These are phyloP conservation scores for Neoboletus subvelutipes DNA, from an alignment of 768 basidiomycete genomes.

Conservation along the genomic window DNA sequence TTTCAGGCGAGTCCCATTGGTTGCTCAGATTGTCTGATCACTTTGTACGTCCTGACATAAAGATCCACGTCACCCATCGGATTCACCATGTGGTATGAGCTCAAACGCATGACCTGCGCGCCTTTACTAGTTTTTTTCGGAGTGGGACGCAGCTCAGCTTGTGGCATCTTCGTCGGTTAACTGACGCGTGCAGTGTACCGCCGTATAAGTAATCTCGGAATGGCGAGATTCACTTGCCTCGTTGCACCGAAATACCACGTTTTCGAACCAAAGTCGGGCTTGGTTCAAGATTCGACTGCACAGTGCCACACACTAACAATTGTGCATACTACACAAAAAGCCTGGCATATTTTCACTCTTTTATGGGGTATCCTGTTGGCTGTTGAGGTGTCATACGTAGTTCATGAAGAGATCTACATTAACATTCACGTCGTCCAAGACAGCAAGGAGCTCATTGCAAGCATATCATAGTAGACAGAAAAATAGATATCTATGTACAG, in stretches of 20 bases:
- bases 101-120: too few relatives aligned
- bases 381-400: too few relatives aligned
- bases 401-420: background rate
- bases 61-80: too few relatives aligned
- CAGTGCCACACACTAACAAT: too few relatives aligned
- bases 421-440: background rate
- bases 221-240: background rate
- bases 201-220: background rate
- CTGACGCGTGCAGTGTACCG: background rate
- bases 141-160: too few relatives aligned
- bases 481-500: conserved; percentile 36
- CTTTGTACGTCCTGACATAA: background rate
- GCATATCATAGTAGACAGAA: conserved; percentile 22
- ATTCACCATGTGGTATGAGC: background rate
- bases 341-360: background rate
- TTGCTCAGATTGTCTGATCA: too few relatives aligned
- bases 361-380: background rate
- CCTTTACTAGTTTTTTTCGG: too few relatives aligned
- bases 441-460: background rate
- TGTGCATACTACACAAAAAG: background rate
- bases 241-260: background rate
- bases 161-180: background rate
- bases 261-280: background rate
- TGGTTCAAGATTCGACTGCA: too few relatives aligned
- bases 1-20: too few relatives aligned